Percentiles rank a stretch among this genome's conserved stretches.
phyloP scores from a whole-genome alignment of 2,329 filamentous ascomycete species.

The Decorospora gaudefroyi region DNA sequence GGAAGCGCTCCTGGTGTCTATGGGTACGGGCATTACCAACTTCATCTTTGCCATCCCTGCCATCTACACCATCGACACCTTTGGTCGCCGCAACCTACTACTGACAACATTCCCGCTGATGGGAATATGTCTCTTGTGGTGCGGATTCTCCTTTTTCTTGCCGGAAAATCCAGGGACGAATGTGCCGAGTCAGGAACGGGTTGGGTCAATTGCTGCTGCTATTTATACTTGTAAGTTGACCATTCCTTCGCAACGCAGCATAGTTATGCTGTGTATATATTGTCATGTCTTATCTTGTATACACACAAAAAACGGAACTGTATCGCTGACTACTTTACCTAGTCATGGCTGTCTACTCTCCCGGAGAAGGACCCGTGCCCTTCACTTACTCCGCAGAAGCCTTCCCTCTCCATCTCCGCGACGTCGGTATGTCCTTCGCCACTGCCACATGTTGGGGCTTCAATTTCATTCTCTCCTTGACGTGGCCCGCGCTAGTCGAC shows the following conservation, averaged over 20 bases:
- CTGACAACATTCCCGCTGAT: conserved; percentile 55
- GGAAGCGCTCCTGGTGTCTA: conserved; percentile 47
- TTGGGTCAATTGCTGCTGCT: conserved; percentile 42
- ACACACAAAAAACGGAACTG: conserved; percentile 17
- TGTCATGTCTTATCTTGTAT: no score
- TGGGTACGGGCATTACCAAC: conserved; percentile 54
- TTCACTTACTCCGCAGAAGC: conserved; percentile 51
- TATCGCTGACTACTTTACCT: conserved; percentile 51
- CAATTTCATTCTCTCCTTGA: conserved; percentile 59
- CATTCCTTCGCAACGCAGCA: not conserved
- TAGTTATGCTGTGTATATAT: no score
- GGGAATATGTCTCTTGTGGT: conserved; percentile 47
- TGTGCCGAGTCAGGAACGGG: conserved; percentile 24
- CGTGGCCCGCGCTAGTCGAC: conserved; percentile 57
- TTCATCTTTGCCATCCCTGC: conserved; percentile 53
- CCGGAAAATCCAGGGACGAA: conserved; percentile 19
- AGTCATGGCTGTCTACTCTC: conserved; percentile 53
- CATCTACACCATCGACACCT: conserved; percentile 53
- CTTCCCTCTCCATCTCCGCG: conserved; percentile 53
- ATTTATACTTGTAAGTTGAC: conserved; percentile 10
- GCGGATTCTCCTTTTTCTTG: conserved; percentile 38
- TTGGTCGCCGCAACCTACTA: conserved; percentile 51
- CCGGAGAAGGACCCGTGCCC: conserved; percentile 38
- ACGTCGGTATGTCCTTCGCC: conserved; percentile 49
- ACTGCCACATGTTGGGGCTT: conserved; percentile 63